Evolutionary conservation across 495 filamentous ascomycete genomes (phyloP).

Genomic region (Lophiostoma macrostomum): DNA sequence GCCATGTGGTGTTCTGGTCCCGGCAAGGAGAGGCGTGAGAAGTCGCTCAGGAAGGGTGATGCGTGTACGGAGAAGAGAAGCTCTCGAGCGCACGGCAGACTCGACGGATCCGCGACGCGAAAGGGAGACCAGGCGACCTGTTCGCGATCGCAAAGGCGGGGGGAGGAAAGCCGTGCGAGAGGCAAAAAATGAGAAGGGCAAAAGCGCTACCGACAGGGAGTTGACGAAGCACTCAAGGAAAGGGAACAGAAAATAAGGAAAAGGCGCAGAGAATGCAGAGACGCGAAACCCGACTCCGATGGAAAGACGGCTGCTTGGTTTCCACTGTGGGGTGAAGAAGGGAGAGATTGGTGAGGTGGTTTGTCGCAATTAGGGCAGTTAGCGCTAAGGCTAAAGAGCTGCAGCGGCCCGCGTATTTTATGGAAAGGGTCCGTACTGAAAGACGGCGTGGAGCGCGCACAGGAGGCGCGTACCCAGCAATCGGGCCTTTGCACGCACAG

Average conservation of each 20-base stretch:
- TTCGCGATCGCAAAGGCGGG: slow-evolving; percentile 1
- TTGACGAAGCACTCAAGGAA: slow-evolving; percentile 28
- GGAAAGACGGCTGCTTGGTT: slow-evolving; percentile 19
- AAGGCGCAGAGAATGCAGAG: slow-evolving; percentile 17
- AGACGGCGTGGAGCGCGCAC: no score
- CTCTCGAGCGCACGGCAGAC: no score
- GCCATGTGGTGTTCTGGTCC: slow-evolving; percentile 22
- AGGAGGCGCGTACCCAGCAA: no score
- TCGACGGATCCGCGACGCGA: slow-evolving; percentile 1
- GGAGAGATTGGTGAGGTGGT: slow-evolving; percentile 5
- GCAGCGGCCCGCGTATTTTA: slow-evolving; percentile 4
- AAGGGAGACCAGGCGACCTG: slow-evolving; percentile 3
- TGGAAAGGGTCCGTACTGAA: no score
- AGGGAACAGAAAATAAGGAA: slow-evolving; percentile 30
- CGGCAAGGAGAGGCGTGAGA: slow-evolving; percentile 5
- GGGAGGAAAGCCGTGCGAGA: not conserved
- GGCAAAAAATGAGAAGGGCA: no score
- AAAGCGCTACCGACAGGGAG: slow-evolving; percentile 15
- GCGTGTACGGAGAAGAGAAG: not conserved
- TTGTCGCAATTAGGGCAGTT: slow-evolving; percentile 4
- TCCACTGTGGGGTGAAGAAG: slow-evolving; percentile 28
- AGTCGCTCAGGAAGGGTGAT: slow-evolving; percentile 1
- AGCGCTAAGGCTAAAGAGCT: slow-evolving; percentile 17
- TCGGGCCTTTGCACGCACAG: no score
- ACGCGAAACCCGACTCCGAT: slow-evolving; percentile 36